Evolutionary conservation across 495 filamentous ascomycete species (phyloP), one percentile per base, ranked within the genome.

Genomic region (Penicillium nucicola): DNA sequence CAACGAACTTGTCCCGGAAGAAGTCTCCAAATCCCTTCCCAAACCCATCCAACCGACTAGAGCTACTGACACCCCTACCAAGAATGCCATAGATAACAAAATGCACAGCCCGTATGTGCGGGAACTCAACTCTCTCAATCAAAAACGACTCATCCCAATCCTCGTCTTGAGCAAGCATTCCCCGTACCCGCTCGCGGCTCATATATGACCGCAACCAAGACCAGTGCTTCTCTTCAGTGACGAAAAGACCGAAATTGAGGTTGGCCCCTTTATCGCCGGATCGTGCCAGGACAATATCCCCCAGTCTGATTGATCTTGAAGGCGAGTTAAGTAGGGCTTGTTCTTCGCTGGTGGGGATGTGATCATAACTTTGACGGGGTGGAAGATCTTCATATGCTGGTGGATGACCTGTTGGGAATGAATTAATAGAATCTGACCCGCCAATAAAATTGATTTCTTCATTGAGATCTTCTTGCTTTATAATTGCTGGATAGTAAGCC

Each of bases 11-110:
- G 50, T 65, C 63, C 15, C 78, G 61, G 1, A 81, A 30, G 56
- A 67, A 80, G 57, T 81, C 78, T 11, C 66, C 74, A 37, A 79
- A 71, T 1, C 76, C 75, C 59, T 82, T 82, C 1, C 74, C 78
- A 41, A 81, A 63, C 13, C 73, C 68, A 60, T 81, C 78, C 30
- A 75, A 46, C 6, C 62, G 65, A 17, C 62, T 68, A 0, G 71
- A 71, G 47, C 73, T 77, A 33, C 66, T 74, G 0, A 80, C 77
- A 4, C 78, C 79, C 9, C 77, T 50, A 4, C 74, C 79, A 19
- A 82, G 56, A 48, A 75, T 61, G n/a, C 74, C 74, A 45, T 76
- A 72, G 4, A 81, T 55, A 9, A 81, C 67, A 58, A 79, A 80
- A 55, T 81, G 77, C 13, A 80, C 76, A 0, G 74, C 66, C 25